Evolutionary conservation across 1,284 basidiomycete genomes (phyloP).

Genomic region (Pseudozyma sp.): DNA sequence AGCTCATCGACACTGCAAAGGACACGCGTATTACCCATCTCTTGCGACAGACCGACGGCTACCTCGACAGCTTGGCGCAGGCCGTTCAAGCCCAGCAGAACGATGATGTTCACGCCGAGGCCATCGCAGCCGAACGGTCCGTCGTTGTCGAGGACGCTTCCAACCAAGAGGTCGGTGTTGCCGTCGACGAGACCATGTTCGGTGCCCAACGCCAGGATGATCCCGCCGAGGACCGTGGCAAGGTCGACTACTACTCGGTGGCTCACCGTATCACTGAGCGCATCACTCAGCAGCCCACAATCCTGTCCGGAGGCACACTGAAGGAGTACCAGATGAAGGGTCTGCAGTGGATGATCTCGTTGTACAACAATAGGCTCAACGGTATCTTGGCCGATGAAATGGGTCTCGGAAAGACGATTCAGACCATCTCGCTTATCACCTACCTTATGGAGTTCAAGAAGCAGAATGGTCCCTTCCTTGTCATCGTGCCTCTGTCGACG

Average conservation of each 20-base stretch:
- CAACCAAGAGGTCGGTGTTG: constrained; percentile 63
- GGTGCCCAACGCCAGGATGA: constrained; percentile 80
- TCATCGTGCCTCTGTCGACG: constrained; percentile 69
- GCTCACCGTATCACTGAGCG: constrained; percentile 94
- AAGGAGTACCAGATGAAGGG: constrained; percentile 69
- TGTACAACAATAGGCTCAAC: constrained; percentile 69
- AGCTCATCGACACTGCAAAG: constrained; percentile 98
- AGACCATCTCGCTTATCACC: constrained; percentile 69
- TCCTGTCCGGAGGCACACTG: constrained; percentile 75
- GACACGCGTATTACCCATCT: constrained; percentile 99
- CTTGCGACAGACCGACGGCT: constrained; percentile 91
- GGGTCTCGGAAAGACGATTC: constrained; percentile 69
- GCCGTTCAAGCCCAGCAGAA: constrained; percentile 95
- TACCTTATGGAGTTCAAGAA: constrained; percentile 69
- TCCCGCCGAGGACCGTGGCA: constrained; percentile 75
- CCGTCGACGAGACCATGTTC: constrained; percentile 87
- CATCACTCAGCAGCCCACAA: constrained; percentile 82
- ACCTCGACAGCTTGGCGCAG: constrained; percentile 93
- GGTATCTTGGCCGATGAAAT: constrained; percentile 69
- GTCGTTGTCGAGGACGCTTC: constrained; percentile 41
- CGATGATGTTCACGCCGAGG: constrained; percentile 73
- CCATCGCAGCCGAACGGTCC: constrained; percentile 57
- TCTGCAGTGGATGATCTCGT: constrained; percentile 69
- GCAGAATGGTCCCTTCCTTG: constrained; percentile 68
- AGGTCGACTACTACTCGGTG: constrained; percentile 96